phyloP scores from a whole-genome alignment of 2,329 filamentous ascomycete genomes.

The Trichoderma koningii region DNA sequence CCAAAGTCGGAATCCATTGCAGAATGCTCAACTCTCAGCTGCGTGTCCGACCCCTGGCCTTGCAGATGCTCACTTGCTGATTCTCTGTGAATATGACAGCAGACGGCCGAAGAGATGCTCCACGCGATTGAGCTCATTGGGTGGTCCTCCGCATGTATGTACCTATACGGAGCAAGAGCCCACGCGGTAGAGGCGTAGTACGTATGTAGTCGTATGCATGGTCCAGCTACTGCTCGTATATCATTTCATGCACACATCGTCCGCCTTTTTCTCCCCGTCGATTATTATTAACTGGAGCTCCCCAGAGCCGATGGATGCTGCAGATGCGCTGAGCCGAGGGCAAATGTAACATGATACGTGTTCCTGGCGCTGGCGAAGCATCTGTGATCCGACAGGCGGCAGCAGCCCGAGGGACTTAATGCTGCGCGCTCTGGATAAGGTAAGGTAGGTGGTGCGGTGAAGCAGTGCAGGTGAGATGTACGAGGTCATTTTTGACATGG shows the following conservation, averaged over 20 bases:
- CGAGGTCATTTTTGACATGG: too few relatives aligned
- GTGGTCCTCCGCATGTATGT: neutral
- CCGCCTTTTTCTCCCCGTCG: neutral
- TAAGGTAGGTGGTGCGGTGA: too few relatives aligned
- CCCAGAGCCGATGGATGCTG: neutral
- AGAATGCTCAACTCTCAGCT: constrained; percentile 15
- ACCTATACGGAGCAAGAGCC: neutral
- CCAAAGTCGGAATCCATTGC: neutral
- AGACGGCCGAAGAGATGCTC: neutral
- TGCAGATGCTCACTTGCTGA: constrained; percentile 5
- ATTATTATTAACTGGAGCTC: neutral
- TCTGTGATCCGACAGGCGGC: neutral
- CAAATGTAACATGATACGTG: constrained; percentile 25
- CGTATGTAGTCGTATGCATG: neutral
- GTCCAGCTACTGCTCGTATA: neutral
- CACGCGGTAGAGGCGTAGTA: too few relatives aligned
- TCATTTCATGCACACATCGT: constrained; percentile 1
- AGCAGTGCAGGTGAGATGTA: too few relatives aligned
- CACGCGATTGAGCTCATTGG: constrained; percentile 3
- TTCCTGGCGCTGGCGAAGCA: constrained; percentile 15
- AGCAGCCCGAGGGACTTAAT: neutral
- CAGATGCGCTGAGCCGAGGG: neutral
- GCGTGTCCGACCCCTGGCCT: neutral
- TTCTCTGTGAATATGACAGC: neutral
- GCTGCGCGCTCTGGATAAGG: too few relatives aligned